Base-by-base conservation (phyloP, 2,329 filamentous ascomycete species). In the Xylariaceae sp. region DNA sequence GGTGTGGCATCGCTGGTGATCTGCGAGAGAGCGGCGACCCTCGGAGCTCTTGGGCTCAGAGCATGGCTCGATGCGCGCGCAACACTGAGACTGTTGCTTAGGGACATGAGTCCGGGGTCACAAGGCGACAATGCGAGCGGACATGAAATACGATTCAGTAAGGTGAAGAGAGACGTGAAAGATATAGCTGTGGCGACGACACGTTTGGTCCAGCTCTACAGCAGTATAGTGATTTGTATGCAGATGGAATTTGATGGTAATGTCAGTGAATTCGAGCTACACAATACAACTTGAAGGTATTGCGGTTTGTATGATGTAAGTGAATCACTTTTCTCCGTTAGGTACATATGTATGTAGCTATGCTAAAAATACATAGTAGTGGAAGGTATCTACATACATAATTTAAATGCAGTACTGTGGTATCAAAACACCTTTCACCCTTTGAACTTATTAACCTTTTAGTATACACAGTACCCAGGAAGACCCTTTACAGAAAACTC, bases 21-120 rank as follows among this genome's bases (percentile, higher is more conserved):
- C 33, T 55, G 47, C 32, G 51, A 46, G 35, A 54, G 38, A 24
- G 21, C 11, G 32, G 50, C 43, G 17, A 35, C 8, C 9, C 34
- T 33, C 15, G 40, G 23, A 21, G 51, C 48, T 39, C 46, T 50
- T 16, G 53, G 47, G 52, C 45, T 54, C 43, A 59, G 41, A 46
- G 45, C 48, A 48, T 56, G 48, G 41, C 53, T 50, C 23, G 54
- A 53, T 45, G 56, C 46, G 51, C 58, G 56, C 36, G 54, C 45
- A 44, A 41, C 38, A 44, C 46, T 40, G 50, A 57, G 31, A 47
- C 54, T 56, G 43, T 43, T 54, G 50, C 53, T 49, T 47, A 59
- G 52, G 56, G 60, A 61, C 60, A 64, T 63, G 49, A 52, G 52
- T 55, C 48, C 47, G 30, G 43, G 47, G 48, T 51, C 53, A 54